Base-by-base conservation (phyloP, 345 rosid species). In the Lagerstroemia speciosa region DNA sequence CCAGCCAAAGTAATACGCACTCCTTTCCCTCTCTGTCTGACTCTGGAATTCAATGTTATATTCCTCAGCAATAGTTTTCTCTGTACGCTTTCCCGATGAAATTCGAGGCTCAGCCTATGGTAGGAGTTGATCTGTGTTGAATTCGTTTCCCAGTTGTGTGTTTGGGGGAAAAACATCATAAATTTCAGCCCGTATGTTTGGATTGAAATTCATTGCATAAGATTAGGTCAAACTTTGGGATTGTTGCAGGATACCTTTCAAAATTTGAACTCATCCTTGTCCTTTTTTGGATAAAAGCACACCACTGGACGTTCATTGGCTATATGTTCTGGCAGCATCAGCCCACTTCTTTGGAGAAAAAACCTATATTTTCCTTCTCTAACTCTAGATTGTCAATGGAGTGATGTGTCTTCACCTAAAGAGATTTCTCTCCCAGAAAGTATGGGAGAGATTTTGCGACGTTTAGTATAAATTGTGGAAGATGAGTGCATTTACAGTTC, bases 1-100 rank as follows among this genome's bases (percentile, higher is more conserved):
- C 64, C 80, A 46, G 83, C 78, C 69, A 93, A 79, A 77, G 97
- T 89, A 80, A 65, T 16, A 16, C 7, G 6, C 64, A 4, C 33
- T 64, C 26, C 38, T 22, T 57, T 55, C 57, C n/a, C 17, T 0
- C 48, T 70, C 50, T 71, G 67, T 29, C 62, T 61, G 60, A 30
- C 12, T 45, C 46, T 33, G 46, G 68, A 24, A 22, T 6, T 20
- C 4, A n/a, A 53, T 22, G 3, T 15, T 37, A 43, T 61, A 14
- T 17, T 55, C 22, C 33, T 41, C 29, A 37, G 17, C 6, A 1
- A 12, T 58, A 15, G 34, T 30, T 30, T 17, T 29, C 34, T 30
- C 36, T 15, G 50, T 37, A 32, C 53, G 19, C 14, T 63, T 50
- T 32, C 27, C 24, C n/a, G 36, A 24, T 0, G 16, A 32, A 20